phyloP scores from a whole-genome alignment of 371 early-diverging fungal genomes.

The Apophysomyces elegans region DNA sequence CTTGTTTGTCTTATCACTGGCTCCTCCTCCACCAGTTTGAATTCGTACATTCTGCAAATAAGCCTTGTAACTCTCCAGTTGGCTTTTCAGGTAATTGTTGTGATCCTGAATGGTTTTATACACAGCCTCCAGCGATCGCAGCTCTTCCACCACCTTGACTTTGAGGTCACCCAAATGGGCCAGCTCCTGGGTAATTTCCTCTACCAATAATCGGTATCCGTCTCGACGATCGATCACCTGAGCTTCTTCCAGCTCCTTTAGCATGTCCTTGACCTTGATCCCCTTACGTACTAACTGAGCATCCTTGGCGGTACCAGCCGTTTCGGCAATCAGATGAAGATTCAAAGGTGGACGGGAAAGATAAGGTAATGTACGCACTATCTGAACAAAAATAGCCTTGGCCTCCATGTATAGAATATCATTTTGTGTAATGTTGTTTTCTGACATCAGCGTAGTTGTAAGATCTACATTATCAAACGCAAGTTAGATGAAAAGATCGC shows the following conservation, averaged over 20 bases:
- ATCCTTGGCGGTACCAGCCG: conserved; percentile 86
- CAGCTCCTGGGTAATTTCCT: conserved; percentile 85
- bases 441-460: conserved; percentile 62
- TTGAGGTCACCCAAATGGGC: conserved; percentile 85
- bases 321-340: conserved; percentile 76
- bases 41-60: conserved; percentile 91
- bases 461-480: conserved; percentile 30
- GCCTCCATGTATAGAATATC: conserved; percentile 93
- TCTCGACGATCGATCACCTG: conserved; percentile 72
- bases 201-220: conserved; percentile 75
- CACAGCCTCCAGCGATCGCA: conserved; percentile 73
- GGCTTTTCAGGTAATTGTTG: conserved; percentile 86
- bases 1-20: conserved; percentile 35
- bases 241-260: conserved; percentile 77
- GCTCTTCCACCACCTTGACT: conserved; percentile 82
- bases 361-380: conserved; percentile 79
- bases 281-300: conserved; percentile 84
- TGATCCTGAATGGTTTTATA: conserved; percentile 92
- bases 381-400: conserved; percentile 89
- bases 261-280: conserved; percentile 91
- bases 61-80: conserved; percentile 90
- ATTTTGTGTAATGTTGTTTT: conserved; percentile 82
- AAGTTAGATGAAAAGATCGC: no score
- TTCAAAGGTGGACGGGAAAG: conserved; percentile 54
- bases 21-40: conserved; percentile 62